Percentiles rank a stretch among this genome's conserved stretches.
phyloP scores from a whole-genome alignment of 176 grass and related monocot genomes.

The Ensete glaucum region DNA sequence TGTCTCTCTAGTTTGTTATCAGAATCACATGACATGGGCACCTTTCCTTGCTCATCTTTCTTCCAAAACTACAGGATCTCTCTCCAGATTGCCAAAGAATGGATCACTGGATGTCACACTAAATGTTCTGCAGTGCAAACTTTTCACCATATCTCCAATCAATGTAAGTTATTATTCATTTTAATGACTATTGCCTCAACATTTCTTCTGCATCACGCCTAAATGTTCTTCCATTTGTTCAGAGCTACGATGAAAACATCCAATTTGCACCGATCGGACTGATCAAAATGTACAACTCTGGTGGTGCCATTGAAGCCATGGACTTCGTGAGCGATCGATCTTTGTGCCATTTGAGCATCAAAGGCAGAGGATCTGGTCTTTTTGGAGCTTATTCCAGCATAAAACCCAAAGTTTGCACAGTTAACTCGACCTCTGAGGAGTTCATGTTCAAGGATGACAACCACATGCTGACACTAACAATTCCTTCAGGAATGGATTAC shows the following conservation, averaged over 20 bases:
- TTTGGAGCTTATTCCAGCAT: slow-evolving; percentile 26
- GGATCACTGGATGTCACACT: slow-evolving; percentile 19
- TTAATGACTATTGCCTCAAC: neutral
- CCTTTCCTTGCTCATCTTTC: neutral
- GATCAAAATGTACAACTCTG: slow-evolving; percentile 27
- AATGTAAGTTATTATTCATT: slow-evolving; percentile 8
- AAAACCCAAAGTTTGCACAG: slow-evolving; percentile 10
- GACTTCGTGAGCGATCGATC: neutral
- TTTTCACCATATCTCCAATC: slow-evolving; percentile 27
- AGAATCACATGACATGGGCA: too few species aligned
- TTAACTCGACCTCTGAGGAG: slow-evolving; percentile 11
- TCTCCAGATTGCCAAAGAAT: slow-evolving; percentile 19
- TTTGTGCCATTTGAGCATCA: neutral
- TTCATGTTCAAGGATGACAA: slow-evolving; percentile 1
- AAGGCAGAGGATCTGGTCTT: slow-evolving; percentile 18
- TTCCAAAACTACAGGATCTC: slow-evolving; percentile 6
- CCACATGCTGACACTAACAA: slow-evolving; percentile 16
- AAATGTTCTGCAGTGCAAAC: slow-evolving; percentile 14
- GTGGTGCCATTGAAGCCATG: slow-evolving; percentile 14
- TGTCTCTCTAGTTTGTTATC: too few species aligned
- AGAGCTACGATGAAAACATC: slow-evolving; percentile 12
- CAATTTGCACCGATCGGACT: slow-evolving; percentile 25
- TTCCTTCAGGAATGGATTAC: slow-evolving; percentile 6
- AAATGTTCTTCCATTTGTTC: neutral
- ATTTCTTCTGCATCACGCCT: neutral